Conservation (phyloP, 1,284 basidiomycete genomes). For the Tranzscheliella williamsii region DNA sequence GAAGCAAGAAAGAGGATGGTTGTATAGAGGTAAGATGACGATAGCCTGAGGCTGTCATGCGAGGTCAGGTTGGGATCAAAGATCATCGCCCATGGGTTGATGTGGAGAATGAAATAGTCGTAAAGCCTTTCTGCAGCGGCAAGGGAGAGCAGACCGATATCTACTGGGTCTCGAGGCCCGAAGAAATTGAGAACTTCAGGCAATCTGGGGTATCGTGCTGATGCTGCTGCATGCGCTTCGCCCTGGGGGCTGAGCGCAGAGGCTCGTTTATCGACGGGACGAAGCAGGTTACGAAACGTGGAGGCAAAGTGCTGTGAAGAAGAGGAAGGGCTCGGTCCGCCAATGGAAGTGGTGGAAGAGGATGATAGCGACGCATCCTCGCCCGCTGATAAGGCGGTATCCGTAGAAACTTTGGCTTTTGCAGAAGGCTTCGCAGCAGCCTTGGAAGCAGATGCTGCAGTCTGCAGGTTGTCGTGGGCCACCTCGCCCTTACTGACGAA, state of each 20-base stretch:
- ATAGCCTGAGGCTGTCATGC: conserved; percentile 28
- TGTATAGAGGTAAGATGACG: conserved; percentile 34
- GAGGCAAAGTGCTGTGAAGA: conserved; percentile 28
- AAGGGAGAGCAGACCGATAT: conserved; percentile 27
- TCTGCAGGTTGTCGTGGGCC: conserved; percentile 12
- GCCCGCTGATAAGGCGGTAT: too few relatives aligned
- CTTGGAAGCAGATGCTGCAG: not conserved
- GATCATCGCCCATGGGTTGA: conserved; percentile 40
- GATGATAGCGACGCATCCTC: not conserved
- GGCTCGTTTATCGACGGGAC: conserved; percentile 28
- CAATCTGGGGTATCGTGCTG: conserved; percentile 21
- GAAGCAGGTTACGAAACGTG: conserved; percentile 28
- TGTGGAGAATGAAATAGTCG: conserved; percentile 30
- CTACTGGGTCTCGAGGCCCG: conserved; percentile 26
- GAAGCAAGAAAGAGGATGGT: conserved; percentile 34
- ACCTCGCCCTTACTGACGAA: conserved; percentile 41
- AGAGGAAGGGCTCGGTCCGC: conserved; percentile 3
- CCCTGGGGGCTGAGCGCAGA: conserved; percentile 9
- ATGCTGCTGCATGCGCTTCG: conserved; percentile 17
- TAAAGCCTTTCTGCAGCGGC: conserved; percentile 21
- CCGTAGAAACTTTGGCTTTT: not conserved
- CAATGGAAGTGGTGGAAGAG: not conserved
- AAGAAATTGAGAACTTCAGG: conserved; percentile 24
- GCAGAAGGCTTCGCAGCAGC: not conserved
- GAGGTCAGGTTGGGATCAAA: conserved; percentile 27